A percentile compares a stretch with the other conserved stretches of the same genome.
These are phyloP conservation scores for Arthrinium phaeospermum DNA, from an alignment of 2,329 filamentous ascomycete species.

Conservation along the genomic window DNA sequence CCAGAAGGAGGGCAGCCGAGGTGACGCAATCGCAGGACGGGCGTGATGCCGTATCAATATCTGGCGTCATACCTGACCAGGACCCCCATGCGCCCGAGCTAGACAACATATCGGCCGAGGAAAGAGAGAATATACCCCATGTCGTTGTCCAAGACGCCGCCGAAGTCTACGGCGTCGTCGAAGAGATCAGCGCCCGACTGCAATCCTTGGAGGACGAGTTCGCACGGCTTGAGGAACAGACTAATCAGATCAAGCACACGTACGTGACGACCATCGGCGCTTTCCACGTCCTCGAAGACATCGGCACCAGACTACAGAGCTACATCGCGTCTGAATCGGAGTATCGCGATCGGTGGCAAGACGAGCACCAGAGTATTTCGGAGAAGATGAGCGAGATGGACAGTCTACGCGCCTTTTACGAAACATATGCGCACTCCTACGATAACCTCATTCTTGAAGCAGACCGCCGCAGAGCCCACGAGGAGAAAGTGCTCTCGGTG, in stretches of 20 bases:
- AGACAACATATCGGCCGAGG: constrained; percentile 75
- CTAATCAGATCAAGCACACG: constrained; percentile 59
- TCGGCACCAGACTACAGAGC: constrained; percentile 68
- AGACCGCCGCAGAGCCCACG: constrained; percentile 73
- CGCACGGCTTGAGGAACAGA: constrained; percentile 66
- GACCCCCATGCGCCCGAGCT: constrained; percentile 57
- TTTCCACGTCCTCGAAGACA: constrained; percentile 69
- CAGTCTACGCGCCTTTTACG: constrained; percentile 80
- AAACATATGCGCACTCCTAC: constrained; percentile 84
- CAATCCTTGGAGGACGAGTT: constrained; percentile 78
- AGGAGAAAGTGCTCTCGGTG: constrained; percentile 75
- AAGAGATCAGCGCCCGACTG: constrained; percentile 76
- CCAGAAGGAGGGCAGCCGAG: constrained; percentile 71
- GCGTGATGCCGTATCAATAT: constrained; percentile 63
- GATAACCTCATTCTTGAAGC: constrained; percentile 85
- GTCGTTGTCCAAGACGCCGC: constrained; percentile 76
- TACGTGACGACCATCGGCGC: constrained; percentile 66
- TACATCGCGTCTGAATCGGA: constrained; percentile 69
- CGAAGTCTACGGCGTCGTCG: constrained; percentile 69
- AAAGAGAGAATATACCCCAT: constrained; percentile 81
- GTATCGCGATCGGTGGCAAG: constrained; percentile 72
- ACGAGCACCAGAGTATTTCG: constrained; percentile 73
- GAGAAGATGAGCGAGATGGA: constrained; percentile 77
- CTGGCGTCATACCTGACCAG: constrained; percentile 67
- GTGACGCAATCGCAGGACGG: constrained; percentile 54